Percentiles rank a stretch among this genome's conserved stretches.
phyloP scores from a whole-genome alignment of 306 rosid genomes.

The Phaseolus lunatus region DNA sequence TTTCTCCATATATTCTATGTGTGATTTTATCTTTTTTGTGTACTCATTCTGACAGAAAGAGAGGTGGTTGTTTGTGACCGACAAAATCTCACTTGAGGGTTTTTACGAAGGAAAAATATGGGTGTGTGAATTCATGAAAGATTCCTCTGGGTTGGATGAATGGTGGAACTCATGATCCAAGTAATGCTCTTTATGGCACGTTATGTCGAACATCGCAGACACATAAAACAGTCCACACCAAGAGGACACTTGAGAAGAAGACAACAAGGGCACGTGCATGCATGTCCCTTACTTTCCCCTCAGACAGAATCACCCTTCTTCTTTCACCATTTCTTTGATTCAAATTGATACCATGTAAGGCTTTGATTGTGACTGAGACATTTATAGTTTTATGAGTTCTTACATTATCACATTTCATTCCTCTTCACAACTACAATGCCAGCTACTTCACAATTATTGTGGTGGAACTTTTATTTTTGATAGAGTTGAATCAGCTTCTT shows the following conservation, averaged over 20 bases:
- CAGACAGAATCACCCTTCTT: conserved; percentile 45
- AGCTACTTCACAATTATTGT: too few species aligned
- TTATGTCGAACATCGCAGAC: conserved; percentile 32
- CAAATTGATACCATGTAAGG: background rate
- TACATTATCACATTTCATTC: too few species aligned
- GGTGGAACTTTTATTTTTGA: background rate
- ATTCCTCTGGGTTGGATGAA: too few species aligned
- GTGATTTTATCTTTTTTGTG: too few species aligned
- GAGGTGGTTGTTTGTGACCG: conserved; percentile 24
- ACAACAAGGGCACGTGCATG: conserved; percentile 50
- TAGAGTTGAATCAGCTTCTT: background rate
- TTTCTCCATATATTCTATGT: too few species aligned
- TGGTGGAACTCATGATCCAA: conserved; percentile 42
- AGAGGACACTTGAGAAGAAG: conserved; percentile 42
- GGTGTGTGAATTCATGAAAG: conserved; percentile 36
- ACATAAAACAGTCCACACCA: conserved; percentile 33
- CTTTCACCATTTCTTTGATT: conserved; percentile 23
- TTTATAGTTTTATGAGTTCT: too few species aligned
- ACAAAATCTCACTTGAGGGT: conserved; percentile 44
- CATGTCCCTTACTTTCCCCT: conserved; percentile 2
- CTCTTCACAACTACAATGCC: too few species aligned
- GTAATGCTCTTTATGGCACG: conserved; percentile 48
- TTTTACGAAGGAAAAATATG: conserved; percentile 6
- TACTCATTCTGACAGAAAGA: too few species aligned
- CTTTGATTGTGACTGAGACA: too few species aligned